phyloP scores from a whole-genome alignment of 768 basidiomycete genomes.

The Lenzites betulinus region DNA sequence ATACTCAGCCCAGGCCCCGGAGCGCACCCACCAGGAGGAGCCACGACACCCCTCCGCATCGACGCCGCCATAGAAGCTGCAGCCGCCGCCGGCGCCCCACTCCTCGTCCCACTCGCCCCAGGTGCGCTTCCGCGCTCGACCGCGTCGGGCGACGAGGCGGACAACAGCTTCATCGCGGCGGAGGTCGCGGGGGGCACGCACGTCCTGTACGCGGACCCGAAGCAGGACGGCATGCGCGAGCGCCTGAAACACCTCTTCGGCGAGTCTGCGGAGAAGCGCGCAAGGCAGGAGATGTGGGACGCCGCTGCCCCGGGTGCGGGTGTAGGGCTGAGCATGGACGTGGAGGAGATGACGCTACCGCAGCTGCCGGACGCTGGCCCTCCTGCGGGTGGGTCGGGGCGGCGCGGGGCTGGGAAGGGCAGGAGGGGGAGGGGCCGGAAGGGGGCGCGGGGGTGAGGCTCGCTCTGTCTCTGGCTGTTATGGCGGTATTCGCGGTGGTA shows the following conservation, averaged over 20 bases:
- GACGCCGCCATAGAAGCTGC: background rate
- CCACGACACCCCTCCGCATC: background rate
- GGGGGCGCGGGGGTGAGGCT: slow-evolving; percentile 1
- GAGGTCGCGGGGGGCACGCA: slow-evolving; percentile 29
- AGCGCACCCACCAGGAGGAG: background rate
- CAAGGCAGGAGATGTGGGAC: slow-evolving; percentile 12
- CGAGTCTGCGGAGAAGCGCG: slow-evolving; percentile 17
- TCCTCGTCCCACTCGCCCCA: background rate
- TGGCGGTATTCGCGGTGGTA: no score
- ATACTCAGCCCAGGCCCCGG: background rate
- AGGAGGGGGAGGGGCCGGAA: slow-evolving; percentile 12
- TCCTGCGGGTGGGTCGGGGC: background rate
- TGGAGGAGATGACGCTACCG: slow-evolving; percentile 17
- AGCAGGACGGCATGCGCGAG: slow-evolving; percentile 57
- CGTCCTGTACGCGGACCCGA: slow-evolving; percentile 71
- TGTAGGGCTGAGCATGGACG: slow-evolving; percentile 1
- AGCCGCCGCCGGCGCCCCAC: background rate
- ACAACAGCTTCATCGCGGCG: slow-evolving; percentile 22
- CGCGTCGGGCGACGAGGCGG: slow-evolving; percentile 25
- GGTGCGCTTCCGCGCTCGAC: slow-evolving; percentile 21
- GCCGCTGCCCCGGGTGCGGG: background rate
- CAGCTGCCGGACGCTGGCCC: slow-evolving; percentile 14
- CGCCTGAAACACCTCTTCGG: slow-evolving; percentile 58
- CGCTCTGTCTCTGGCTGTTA: no score
- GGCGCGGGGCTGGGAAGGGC: slow-evolving; percentile 7